A percentile compares a stretch with the other conserved stretches of the same genome.
These are phyloP conservation scores for Lycium ferocissimum DNA, from an alignment of 257 asterid species.

Conservation along the genomic window DNA sequence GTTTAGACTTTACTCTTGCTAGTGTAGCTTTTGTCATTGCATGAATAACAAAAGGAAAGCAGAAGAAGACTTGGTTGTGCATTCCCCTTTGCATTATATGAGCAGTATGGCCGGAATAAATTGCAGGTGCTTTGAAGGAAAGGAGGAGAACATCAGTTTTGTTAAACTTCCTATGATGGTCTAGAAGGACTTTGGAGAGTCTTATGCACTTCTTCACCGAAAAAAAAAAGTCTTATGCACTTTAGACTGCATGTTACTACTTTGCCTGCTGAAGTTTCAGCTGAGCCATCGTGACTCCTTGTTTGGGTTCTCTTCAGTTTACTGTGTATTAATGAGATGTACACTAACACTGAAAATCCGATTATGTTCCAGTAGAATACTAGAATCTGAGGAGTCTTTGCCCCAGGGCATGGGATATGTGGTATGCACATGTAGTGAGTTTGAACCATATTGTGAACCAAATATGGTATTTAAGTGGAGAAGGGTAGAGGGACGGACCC, in stretches of 20 bases:
- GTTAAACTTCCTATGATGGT: neutral
- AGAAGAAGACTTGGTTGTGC: neutral
- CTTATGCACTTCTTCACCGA: neutral
- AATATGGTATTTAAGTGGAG: neutral
- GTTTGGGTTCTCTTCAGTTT: neutral
- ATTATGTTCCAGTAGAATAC: neutral
- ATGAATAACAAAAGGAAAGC: neutral
- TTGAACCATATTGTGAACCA: neutral
- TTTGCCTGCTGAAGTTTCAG: neutral
- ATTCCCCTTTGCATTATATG: neutral
- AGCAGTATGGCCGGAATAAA: neutral
- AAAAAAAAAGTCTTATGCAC: neutral
- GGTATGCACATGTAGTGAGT: neutral
- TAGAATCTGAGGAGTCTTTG: neutral
- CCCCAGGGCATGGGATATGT: neutral
- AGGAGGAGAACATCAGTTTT: neutral
- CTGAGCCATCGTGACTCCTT: neutral
- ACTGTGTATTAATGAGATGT: neutral
- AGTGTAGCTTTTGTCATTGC: neutral
- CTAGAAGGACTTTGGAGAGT: neutral
- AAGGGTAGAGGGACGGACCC: neutral
- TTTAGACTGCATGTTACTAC: neutral
- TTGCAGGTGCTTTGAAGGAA: neutral
- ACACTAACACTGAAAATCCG: neutral
- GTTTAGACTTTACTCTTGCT: slow-evolving; percentile 3